Evolutionary conservation across 768 basidiomycete genomes (phyloP).

Genomic region (Trametes elegans): DNA sequence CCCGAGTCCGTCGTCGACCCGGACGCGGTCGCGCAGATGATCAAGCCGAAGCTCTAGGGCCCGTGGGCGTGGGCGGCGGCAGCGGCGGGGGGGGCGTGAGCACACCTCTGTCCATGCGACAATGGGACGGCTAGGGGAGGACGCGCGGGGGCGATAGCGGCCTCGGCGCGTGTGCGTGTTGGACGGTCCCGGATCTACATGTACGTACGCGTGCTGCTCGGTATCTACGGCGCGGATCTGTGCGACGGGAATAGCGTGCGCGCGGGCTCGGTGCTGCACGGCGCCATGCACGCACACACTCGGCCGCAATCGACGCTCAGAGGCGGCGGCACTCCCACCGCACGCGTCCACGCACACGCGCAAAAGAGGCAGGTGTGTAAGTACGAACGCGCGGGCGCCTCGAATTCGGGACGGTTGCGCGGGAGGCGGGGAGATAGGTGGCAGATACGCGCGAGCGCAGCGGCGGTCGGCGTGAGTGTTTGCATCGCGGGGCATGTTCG

Average conservation of each 20-base stretch:
- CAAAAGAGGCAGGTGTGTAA: slow-evolving; percentile 7
- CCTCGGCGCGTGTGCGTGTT: too few relatives aligned
- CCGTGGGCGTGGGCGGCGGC: neutral
- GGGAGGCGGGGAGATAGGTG: neutral
- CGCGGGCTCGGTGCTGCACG: too few relatives aligned
- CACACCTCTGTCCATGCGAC: too few relatives aligned
- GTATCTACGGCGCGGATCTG: too few relatives aligned
- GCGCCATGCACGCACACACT: too few relatives aligned
- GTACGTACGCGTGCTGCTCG: too few relatives aligned
- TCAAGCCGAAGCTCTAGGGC: slow-evolving; percentile 45
- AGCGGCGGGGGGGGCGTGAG: neutral
- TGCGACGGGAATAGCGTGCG: too few relatives aligned
- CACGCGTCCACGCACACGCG: neutral
- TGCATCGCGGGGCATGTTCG: neutral
- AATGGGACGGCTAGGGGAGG: too few relatives aligned
- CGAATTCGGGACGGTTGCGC: neutral
- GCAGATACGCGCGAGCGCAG: neutral
- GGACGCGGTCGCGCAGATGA: slow-evolving; percentile 44
- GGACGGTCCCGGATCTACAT: too few relatives aligned
- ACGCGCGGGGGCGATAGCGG: too few relatives aligned
- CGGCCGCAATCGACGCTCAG: neutral
- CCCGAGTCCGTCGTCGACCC: slow-evolving; percentile 65
- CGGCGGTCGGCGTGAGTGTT: neutral
- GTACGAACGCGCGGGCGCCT: slow-evolving; percentile 9
- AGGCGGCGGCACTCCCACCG: neutral